Evolutionary conservation across 306 rosid genomes (phyloP).

Genomic region (Lablab purpureus): DNA sequence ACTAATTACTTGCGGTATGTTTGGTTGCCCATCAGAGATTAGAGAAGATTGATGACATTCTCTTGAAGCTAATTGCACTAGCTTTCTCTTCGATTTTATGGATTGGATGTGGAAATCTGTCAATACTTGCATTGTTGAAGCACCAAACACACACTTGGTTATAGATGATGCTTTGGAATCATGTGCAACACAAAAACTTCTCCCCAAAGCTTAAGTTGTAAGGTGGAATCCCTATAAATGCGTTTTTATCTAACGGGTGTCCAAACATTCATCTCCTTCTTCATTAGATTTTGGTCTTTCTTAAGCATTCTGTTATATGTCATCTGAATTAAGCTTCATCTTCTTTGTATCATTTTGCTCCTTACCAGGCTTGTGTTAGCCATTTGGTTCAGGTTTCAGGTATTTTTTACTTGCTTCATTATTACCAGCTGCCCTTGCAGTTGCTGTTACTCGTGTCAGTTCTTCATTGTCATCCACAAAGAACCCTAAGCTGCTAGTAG

Average conservation of each 20-base stretch:
- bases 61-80: background rate
- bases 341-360: background rate
- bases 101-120: background rate
- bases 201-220: constrained; percentile 6
- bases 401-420: constrained; percentile 7
- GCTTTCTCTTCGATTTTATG: background rate
- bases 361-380: background rate
- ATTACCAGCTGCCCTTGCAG: background rate
- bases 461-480: background rate
- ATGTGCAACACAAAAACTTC: background rate
- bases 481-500: background rate
- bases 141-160: background rate
- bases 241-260: background rate
- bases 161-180: constrained; percentile 6
- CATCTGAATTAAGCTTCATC: background rate
- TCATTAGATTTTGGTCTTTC: constrained; percentile 12
- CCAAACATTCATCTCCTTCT: background rate
- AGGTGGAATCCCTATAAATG: constrained; percentile 8
- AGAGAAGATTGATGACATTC: background rate
- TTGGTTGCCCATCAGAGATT: background rate
- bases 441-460: background rate
- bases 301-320: background rate
- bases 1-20: background rate
- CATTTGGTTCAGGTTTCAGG: background rate
- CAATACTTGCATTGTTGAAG: background rate